Evolutionary conservation across 306 rosid species (phyloP).

Genomic region (Vicia faba): DNA sequence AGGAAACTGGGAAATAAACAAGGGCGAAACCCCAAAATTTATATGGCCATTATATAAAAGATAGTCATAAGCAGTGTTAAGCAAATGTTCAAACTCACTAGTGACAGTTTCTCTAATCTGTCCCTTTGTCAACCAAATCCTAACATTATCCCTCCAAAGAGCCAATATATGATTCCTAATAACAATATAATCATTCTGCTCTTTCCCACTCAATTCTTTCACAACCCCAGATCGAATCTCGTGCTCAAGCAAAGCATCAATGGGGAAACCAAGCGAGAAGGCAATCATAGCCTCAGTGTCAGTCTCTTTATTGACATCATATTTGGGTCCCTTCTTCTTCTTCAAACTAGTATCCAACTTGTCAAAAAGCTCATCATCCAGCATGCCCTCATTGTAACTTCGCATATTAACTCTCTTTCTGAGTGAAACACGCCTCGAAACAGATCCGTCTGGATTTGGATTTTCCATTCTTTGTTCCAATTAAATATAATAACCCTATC

Average conservation of each 20-base stretch:
- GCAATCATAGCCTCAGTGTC: constrained; percentile 96
- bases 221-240: constrained; percentile 84
- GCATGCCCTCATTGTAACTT: constrained; percentile 72
- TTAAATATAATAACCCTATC: not conserved
- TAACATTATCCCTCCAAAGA: constrained; percentile 82
- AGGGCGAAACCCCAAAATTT: constrained; percentile 82
- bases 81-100: constrained; percentile 69
- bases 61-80: constrained; percentile 77
- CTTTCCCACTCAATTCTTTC: constrained; percentile 74
- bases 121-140: constrained; percentile 74
- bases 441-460: constrained; percentile 52
- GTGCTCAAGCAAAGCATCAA: constrained; percentile 79
- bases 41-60: constrained; percentile 79
- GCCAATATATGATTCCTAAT: constrained; percentile 90
- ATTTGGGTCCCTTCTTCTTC: constrained; percentile 57
- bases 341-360: constrained; percentile 64
- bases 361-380: constrained; percentile 83
- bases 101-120: constrained; percentile 80
- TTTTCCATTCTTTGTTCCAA: constrained; percentile 50
- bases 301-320: constrained; percentile 86
- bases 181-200: constrained; percentile 90
- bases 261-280: constrained; percentile 78
- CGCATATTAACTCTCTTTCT: constrained; percentile 65
- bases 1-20: constrained; percentile 59
- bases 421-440: constrained; percentile 52